phyloP scores from a whole-genome alignment of 2,329 filamentous ascomycete species.

The Cryoendolithus antarcticus region DNA sequence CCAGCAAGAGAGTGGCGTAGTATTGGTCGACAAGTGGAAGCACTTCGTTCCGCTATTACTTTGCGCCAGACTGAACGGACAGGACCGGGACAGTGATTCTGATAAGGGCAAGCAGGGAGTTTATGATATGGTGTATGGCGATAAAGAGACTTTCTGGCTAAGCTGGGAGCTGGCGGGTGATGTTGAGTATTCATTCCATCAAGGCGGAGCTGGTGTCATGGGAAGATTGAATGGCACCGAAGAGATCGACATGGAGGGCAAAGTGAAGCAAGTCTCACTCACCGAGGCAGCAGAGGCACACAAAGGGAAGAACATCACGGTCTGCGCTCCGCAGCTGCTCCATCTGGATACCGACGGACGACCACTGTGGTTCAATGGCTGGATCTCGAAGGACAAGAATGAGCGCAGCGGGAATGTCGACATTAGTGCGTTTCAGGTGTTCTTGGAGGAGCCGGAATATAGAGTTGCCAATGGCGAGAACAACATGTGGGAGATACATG shows the following conservation, averaged over 20 bases:
- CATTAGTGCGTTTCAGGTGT: background rate
- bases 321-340: conserved; percentile 34
- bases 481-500: background rate
- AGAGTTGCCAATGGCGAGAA: background rate
- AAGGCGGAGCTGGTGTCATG: conserved; percentile 26
- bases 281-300: no score
- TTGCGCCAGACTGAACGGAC: conserved; percentile 30
- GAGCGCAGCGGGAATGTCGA: conserved; percentile 9
- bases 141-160: conserved; percentile 40
- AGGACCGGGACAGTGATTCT: conserved; percentile 30
- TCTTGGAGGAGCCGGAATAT: background rate
- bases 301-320: conserved; percentile 17
- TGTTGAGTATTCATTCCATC: conserved; percentile 31
- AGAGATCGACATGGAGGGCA: conserved; percentile 2
- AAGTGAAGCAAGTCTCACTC: background rate
- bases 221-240: conserved; percentile 16
- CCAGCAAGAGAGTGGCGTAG: conserved; percentile 34
- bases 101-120: conserved; percentile 28
- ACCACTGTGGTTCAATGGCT: conserved; percentile 38
- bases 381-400: conserved; percentile 32
- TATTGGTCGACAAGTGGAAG: conserved; percentile 35
- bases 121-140: conserved; percentile 37
- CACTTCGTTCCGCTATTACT: conserved; percentile 34
- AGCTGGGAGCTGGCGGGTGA: conserved; percentile 35
- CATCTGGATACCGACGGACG: conserved; percentile 29